Evolutionary conservation across 2,329 filamentous ascomycete species (phyloP).

Genomic region (Fusarium albosuccineum): DNA sequence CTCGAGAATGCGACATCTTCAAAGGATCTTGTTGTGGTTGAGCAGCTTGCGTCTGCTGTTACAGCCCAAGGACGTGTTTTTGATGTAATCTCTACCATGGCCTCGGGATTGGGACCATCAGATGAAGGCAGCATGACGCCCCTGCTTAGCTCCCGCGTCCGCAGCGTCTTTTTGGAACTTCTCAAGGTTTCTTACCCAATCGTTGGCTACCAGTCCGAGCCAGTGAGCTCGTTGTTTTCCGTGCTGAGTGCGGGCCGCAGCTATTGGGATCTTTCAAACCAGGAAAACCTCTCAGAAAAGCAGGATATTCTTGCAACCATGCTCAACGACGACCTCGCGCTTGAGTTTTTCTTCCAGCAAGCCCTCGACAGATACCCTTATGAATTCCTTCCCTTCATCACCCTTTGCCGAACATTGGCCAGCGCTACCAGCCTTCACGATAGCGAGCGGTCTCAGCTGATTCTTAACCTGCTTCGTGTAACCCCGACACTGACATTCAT

Average conservation of each 20-base stretch:
- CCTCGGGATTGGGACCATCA: slow-evolving; percentile 60
- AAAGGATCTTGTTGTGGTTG: slow-evolving; percentile 65
- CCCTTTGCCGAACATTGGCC: slow-evolving; percentile 74
- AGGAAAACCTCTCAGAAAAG: slow-evolving; percentile 48
- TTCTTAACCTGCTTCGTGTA: slow-evolving; percentile 74
- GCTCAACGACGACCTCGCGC: slow-evolving; percentile 58
- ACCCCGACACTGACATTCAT: slow-evolving; percentile 82
- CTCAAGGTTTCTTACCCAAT: slow-evolving; percentile 75
- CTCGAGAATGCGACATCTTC: slow-evolving; percentile 63
- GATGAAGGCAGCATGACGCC: slow-evolving; percentile 62
- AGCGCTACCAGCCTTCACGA: slow-evolving; percentile 50
- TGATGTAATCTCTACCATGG: slow-evolving; percentile 66
- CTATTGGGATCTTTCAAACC: slow-evolving; percentile 66
- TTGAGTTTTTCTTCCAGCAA: slow-evolving; percentile 73
- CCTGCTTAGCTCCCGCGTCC: slow-evolving; percentile 72
- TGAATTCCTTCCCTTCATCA: slow-evolving; percentile 84
- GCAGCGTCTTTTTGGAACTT: slow-evolving; percentile 76
- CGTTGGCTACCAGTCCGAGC: slow-evolving; percentile 79
- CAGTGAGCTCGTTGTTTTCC: slow-evolving; percentile 75
- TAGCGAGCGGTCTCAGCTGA: slow-evolving; percentile 59
- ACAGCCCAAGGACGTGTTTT: slow-evolving; percentile 66
- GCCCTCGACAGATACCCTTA: slow-evolving; percentile 86
- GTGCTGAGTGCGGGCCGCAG: slow-evolving; percentile 69
- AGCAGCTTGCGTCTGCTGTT: slow-evolving; percentile 62
- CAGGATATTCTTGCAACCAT: slow-evolving; percentile 53